Evolutionary conservation across 73 alveolate genomes (phyloP), one percentile per base, ranked within the genome.

Genomic region (Breviolum minutum): DNA sequence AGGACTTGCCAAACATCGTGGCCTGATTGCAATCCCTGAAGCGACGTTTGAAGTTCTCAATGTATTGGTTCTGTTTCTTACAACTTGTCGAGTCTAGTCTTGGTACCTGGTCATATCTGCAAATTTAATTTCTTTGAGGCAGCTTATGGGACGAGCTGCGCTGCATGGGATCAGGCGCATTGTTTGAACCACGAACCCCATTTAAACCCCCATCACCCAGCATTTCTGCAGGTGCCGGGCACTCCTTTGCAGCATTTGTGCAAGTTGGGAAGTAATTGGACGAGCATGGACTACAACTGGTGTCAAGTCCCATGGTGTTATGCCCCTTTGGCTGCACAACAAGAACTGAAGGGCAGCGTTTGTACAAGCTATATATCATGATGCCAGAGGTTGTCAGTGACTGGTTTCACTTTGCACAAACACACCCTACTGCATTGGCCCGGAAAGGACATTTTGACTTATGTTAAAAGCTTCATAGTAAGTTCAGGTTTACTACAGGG

Each of bases 271-370:
- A 54, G 74, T 17, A 80, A 90, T 62, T 90, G 96, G 96, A 32
- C 96, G 26, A 69, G 87, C 32, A n/a, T 24, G n/a, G 81, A 80
- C 32, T 68, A 64, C 85, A 90, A 29, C 96, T 90, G 96, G 96
- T 90, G 96, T 27, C 96, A 90, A 30, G 87, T 90, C 63, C 96
- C 96, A 8, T 90, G 96, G 96, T 90, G 96, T 27, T 79, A 79
- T 40, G 87, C 29, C 48, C 66, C 87, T 40, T 40, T 9, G 32
- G 87, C 68, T 79, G 87, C 87, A 79, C 6, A 27, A 8, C 81
- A 70, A 16, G 8, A 17, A n/a, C n/a, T n/a, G n/a, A n/a, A n/a
- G n/a, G n/a, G n/a, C n/a, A n/a, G n/a, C n/a, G n/a, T n/a, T n/a
- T n/a, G n/a, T n/a, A n/a, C 54, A 40, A 40, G 54, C 92, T 83